Evolutionary conservation across 148 eudicot species (phyloP).

Genomic region (Amaranthus hypochondriacus): DNA sequence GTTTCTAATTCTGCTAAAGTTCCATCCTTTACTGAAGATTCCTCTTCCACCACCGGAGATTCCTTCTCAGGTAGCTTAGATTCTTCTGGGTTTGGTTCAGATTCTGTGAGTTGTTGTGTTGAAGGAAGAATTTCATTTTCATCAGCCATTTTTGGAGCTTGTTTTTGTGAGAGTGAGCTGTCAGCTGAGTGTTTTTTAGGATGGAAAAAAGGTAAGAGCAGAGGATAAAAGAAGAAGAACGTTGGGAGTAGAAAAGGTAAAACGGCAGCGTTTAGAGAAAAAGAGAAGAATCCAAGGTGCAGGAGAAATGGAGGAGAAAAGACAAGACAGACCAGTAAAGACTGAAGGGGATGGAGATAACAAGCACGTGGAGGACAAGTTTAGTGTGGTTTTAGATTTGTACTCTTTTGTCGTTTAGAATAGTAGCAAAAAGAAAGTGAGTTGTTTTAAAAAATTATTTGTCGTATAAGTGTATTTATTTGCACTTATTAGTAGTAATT

Average conservation of each 20-base stretch:
- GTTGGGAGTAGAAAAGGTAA: not conserved
- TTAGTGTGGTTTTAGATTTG: not conserved
- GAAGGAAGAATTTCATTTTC: conserved; percentile 12
- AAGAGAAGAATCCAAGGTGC: conserved; percentile 2
- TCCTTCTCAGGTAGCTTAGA: conserved; percentile 4
- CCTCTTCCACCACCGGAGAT: not conserved
- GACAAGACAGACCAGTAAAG: not conserved
- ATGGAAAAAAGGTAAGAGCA: not conserved
- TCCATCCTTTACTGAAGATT: not conserved
- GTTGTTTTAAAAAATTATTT: too few relatives aligned
- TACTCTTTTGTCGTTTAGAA: too few relatives aligned
- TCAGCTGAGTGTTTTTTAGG: not conserved
- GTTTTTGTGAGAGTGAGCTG: not conserved
- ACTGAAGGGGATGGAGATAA: not conserved
- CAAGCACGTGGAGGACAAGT: conserved; percentile 13
- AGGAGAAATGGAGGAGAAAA: not conserved
- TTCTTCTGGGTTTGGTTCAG: not conserved
- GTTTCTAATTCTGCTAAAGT: not conserved
- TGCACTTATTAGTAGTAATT: too few relatives aligned
- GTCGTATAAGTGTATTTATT: too few relatives aligned
- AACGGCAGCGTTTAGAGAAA: conserved; percentile 1
- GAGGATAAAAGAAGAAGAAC: not conserved
- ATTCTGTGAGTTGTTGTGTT: not conserved
- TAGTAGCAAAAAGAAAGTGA: too few relatives aligned
- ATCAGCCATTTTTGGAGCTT: conserved; percentile 17